Percentiles rank a stretch among this genome's conserved stretches.
These are phyloP conservation scores for Blakeslea trispora DNA, from an alignment of 371 early-diverging fungal species.

Conservation along the genomic window DNA sequence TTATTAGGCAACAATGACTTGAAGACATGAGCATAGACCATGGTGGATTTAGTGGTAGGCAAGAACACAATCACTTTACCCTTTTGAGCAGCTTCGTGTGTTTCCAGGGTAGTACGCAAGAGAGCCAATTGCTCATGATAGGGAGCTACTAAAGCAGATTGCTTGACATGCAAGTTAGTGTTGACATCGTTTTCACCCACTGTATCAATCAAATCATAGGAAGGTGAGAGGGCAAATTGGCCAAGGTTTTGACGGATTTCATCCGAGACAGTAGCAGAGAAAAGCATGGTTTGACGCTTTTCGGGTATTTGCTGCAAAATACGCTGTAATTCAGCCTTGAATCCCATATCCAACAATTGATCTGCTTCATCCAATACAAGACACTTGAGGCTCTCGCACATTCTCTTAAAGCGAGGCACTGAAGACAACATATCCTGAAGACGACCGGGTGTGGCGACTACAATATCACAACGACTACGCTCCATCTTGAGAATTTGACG, in stretches of 20 bases:
- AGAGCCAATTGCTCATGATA: constrained; percentile 61
- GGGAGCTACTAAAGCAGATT: constrained; percentile 71
- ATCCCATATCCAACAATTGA: constrained; percentile 97
- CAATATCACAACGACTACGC: constrained; percentile 74
- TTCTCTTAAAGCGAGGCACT: constrained; percentile 55
- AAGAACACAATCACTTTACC: constrained; percentile 92
- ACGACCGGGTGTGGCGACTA: constrained; percentile 97
- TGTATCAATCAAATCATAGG: constrained; percentile 79
- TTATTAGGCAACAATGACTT: constrained; percentile 44
- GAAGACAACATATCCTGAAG: constrained; percentile 82
- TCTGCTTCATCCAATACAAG: constrained; percentile 99
- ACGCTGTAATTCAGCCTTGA: constrained; percentile 87
- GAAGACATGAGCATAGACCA: constrained; percentile 71
- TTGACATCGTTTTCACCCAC: constrained; percentile 84
- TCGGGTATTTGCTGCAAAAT: constrained; percentile 81
- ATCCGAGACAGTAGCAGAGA: constrained; percentile 94
- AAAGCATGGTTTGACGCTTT: constrained; percentile 94
- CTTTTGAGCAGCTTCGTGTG: constrained; percentile 47
- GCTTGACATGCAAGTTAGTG: constrained; percentile 76
- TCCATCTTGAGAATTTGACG: constrained; percentile 64
- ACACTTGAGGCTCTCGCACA: constrained; percentile 63
- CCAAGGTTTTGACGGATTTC: constrained; percentile 67
- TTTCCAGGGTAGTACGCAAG: constrained; percentile 64
- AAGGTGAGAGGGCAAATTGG: constrained; percentile 77
- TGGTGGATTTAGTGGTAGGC: constrained; percentile 81